phyloP scores from a whole-genome alignment of 2,329 filamentous ascomycete genomes.

The Aspergillus vadensis region DNA sequence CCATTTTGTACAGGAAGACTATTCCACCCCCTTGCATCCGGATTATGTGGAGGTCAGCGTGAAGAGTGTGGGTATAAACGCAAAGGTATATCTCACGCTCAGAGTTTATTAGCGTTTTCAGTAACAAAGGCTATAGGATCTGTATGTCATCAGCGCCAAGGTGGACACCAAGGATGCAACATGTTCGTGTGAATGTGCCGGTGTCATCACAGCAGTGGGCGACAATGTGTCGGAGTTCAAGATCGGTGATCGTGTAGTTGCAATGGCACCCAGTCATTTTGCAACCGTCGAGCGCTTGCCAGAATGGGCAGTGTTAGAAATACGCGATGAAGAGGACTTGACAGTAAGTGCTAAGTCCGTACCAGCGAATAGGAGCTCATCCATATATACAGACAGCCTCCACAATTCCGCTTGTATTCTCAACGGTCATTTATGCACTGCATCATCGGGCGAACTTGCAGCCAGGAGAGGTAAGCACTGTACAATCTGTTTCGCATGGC shows the following conservation, averaged over 20 bases:
- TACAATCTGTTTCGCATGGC: not conserved
- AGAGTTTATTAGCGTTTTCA: too few relatives aligned
- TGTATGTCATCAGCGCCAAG: not conserved
- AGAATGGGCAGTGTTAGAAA: not conserved
- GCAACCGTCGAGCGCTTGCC: not conserved
- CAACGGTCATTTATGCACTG: conserved; percentile 5
- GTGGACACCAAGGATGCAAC: not conserved
- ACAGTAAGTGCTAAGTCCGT: not conserved
- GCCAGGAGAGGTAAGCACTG: conserved; percentile 13
- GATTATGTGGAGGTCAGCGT: not conserved
- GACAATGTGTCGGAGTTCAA: not conserved
- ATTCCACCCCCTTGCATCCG: not conserved
- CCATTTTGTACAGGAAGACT: not conserved
- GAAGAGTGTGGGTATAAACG: conserved; percentile 1
- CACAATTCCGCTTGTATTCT: not conserved
- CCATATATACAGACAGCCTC: not conserved
- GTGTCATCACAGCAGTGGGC: not conserved
- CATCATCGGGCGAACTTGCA: not conserved
- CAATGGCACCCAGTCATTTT: conserved; percentile 7
- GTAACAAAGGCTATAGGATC: not conserved
- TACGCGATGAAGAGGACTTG: not conserved
- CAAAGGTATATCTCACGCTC: not conserved
- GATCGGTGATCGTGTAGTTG: conserved; percentile 5
- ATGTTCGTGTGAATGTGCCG: conserved; percentile 7
- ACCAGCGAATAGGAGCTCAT: not conserved